phyloP scores from a whole-genome alignment of 805 yeast genomes.

The Saccharomycopsis sp. region DNA sequence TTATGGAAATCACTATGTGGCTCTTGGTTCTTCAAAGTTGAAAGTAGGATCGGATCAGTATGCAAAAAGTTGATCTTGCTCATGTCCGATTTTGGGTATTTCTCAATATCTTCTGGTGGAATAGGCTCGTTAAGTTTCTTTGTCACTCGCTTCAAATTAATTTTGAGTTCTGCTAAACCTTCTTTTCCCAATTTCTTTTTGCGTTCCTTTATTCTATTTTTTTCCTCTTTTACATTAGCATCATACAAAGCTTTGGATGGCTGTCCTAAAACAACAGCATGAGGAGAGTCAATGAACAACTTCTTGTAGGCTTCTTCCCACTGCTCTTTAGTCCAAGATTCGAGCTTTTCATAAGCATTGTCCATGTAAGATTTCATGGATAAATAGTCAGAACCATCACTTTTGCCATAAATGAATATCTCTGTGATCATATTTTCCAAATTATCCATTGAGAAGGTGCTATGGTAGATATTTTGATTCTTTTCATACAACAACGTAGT shows the following conservation, averaged over 20 bases:
- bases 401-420: slow-evolving; percentile 73
- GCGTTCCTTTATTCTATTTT: slow-evolving; percentile 41
- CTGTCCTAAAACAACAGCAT: slow-evolving; percentile 57
- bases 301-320: slow-evolving; percentile 55
- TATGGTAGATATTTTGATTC: slow-evolving; percentile 28
- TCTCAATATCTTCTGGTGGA: slow-evolving; percentile 54
- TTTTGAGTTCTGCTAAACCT: slow-evolving; percentile 47
- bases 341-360: slow-evolving; percentile 26
- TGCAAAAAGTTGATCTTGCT: slow-evolving; percentile 61
- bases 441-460: too few species aligned
- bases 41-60: slow-evolving; percentile 56
- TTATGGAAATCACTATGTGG: slow-evolving; percentile 19
- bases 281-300: slow-evolving; percentile 50
- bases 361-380: slow-evolving; percentile 51
- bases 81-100: slow-evolving; percentile 69
- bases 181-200: slow-evolving; percentile 43
- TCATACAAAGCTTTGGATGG: slow-evolving; percentile 63
- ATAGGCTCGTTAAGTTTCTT: slow-evolving; percentile 63
- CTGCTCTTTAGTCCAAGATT: slow-evolving; percentile 50
- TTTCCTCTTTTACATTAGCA: slow-evolving; percentile 40
- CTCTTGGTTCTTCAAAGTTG: slow-evolving; percentile 1
- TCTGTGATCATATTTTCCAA: slow-evolving; percentile 43
- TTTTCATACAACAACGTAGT: slow-evolving; percentile 48
- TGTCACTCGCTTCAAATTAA: slow-evolving; percentile 52
- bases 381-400: slow-evolving; percentile 44